Evolutionary conservation across 306 rosid genomes (phyloP), one percentile per base, ranked within the genome.

Genomic region (Lablab purpureus): DNA sequence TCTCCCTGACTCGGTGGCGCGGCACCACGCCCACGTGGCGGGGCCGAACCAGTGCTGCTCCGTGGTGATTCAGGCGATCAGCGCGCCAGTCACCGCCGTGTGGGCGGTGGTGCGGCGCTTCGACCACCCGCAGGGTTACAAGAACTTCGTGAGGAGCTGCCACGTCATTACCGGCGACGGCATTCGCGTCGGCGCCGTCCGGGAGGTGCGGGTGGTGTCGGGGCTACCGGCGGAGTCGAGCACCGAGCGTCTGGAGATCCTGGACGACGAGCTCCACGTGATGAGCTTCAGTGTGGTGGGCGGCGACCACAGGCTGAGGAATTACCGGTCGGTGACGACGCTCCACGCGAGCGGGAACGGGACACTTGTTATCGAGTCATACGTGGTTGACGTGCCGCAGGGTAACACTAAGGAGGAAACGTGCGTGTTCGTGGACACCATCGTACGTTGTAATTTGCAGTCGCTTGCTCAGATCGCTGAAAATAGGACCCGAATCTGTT

Each of bases 371-470:
- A 28, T 87, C 37, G 93, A 89, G 30, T 89, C 93, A 18, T 89
- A 85, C 75, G 89, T 83, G n/a, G 92, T 89, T 55, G 92, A 89
- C 25, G 69, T 85, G 2, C 92, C 92, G 67, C 86, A 72, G 27
- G 91, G 89, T 12, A 89, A 89, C 74, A 89, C 93, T 13, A 85
- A 79, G 47, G 93, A 89, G 19, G 93, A 89, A 19, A 89, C 93
- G 2, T 85, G 89, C 60, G 85, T 73, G 60, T 89, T 89, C 58
- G 91, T 83, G 4, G 86, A 87, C 55, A 87, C 93, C 0, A 89
- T 89, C 56, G 89, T 89, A 1, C 88, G 93, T 58, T 89, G 93
- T 67, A 89, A 89, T 74, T 79, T 89, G 65, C 89, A 85, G 45
- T 89, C 91, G 3, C 52, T 89, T 74, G 88, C 85, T 79, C 89